phyloP scores from a whole-genome alignment of 139 green algal species.

The Bryopsis sp. region DNA sequence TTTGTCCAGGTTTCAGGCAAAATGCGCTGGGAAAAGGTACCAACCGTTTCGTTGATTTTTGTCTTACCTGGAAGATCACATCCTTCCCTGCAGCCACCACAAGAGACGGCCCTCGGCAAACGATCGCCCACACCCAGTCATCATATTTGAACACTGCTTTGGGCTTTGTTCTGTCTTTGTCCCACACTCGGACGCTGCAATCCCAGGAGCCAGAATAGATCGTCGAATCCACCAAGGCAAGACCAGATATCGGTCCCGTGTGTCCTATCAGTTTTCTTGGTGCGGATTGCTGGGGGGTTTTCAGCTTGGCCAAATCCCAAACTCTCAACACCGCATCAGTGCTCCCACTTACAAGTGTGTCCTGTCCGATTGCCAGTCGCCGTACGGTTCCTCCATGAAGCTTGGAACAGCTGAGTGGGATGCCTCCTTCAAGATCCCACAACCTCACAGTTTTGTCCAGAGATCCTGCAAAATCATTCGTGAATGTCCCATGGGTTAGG shows the following conservation, averaged over 20 bases:
- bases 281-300: background rate
- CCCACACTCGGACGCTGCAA: conserved; percentile 46
- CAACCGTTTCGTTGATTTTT: no score
- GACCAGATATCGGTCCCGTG: conserved; percentile 44
- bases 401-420: conserved; percentile 36
- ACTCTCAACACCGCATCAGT: conserved; percentile 37
- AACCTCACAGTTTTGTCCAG: conserved; percentile 50
- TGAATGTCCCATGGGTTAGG: no score
- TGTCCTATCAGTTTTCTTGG: conserved; percentile 36
- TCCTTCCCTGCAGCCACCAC: conserved; percentile 33
- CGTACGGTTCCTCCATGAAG: conserved; percentile 47
- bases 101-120: conserved; percentile 26
- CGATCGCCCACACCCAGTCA: conserved; percentile 56
- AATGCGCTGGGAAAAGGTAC: no score
- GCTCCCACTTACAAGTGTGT: conserved; percentile 24
- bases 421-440: conserved; percentile 51
- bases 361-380: conserved; percentile 30
- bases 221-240: conserved; percentile 30
- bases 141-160: conserved; percentile 35
- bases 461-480: conserved; percentile 36
- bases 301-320: conserved; percentile 19
- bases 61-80: no score
- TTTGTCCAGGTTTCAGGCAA: no score
- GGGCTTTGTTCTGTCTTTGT: conserved; percentile 11
- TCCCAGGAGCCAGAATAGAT: conserved; percentile 45